phyloP scores from a whole-genome alignment of 371 early-diverging fungal genomes.

The Syncephalastrum monosporum region DNA sequence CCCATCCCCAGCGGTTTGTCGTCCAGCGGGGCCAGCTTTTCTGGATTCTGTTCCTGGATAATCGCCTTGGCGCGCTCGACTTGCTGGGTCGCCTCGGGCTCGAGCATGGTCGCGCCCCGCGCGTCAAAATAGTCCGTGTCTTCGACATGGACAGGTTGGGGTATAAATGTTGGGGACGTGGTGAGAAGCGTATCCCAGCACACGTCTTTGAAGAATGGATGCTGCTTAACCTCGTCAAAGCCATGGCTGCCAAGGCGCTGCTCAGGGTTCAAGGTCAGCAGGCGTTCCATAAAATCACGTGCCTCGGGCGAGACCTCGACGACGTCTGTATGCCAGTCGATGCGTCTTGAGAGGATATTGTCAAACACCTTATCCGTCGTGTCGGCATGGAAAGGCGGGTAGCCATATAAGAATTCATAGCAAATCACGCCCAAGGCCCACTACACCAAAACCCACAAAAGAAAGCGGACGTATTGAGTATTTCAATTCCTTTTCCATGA shows the following conservation, averaged over 20 bases:
- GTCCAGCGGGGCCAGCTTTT: slow-evolving; percentile 10
- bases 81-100: slow-evolving; percentile 18
- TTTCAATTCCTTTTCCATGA: not conserved
- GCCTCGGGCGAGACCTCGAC: slow-evolving; percentile 80
- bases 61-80: slow-evolving; percentile 41
- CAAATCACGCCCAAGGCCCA: slow-evolving; percentile 92
- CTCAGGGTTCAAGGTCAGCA: slow-evolving; percentile 79
- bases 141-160: slow-evolving; percentile 71
- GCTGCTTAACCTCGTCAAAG: slow-evolving; percentile 63
- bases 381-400: slow-evolving; percentile 88
- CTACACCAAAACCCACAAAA: slow-evolving; percentile 24
- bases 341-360: slow-evolving; percentile 74
- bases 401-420: slow-evolving; percentile 88
- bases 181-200: slow-evolving; percentile 72
- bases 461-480: not conserved
- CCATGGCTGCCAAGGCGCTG: slow-evolving; percentile 72
- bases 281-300: slow-evolving; percentile 80
- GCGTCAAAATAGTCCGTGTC: slow-evolving; percentile 95
- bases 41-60: slow-evolving; percentile 43
- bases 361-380: slow-evolving; percentile 85
- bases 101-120: slow-evolving; percentile 70
- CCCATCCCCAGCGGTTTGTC: not conserved
- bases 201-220: slow-evolving; percentile 64
- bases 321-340: slow-evolving; percentile 70
- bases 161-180: slow-evolving; percentile 81